Evolutionary conservation across 2,329 filamentous ascomycete species (phyloP).

Genomic region (Basipetospora chlamydospora): DNA sequence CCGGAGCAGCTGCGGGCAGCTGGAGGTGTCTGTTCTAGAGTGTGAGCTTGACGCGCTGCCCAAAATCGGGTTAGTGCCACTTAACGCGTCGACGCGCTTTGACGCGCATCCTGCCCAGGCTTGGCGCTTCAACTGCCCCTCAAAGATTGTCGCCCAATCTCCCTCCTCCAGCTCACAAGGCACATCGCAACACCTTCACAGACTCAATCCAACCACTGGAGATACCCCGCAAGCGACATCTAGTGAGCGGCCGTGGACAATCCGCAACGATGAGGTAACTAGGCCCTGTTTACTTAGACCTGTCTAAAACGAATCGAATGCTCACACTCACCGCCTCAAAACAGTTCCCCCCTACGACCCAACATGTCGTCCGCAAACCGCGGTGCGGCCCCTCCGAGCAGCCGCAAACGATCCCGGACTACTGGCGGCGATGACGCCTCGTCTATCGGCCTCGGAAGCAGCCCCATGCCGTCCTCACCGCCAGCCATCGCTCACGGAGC

Average conservation of each 20-base stretch:
- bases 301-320: too few species aligned
- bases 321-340: slow-evolving; percentile 1
- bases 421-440: slow-evolving; percentile 36
- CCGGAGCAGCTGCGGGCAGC: not conserved
- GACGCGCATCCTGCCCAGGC: slow-evolving; percentile 7
- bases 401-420: slow-evolving; percentile 40
- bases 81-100: slow-evolving; percentile 25
- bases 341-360: slow-evolving; percentile 67
- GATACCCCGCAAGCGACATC: slow-evolving; percentile 8
- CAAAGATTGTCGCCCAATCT: slow-evolving; percentile 3
- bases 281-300: slow-evolving; percentile 7
- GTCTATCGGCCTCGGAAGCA: slow-evolving; percentile 37
- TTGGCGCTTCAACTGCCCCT: slow-evolving; percentile 6
- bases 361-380: slow-evolving; percentile 76
- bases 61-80: slow-evolving; percentile 21
- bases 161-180: slow-evolving; percentile 1
- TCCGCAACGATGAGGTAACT: slow-evolving; percentile 2
- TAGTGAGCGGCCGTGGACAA: slow-evolving; percentile 1
- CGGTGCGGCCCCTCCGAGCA: slow-evolving; percentile 38
- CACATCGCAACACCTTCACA: not conserved
- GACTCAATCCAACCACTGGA: slow-evolving; percentile 6
- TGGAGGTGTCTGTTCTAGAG: not conserved
- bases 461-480: slow-evolving; percentile 52
- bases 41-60: slow-evolving; percentile 10
- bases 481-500: slow-evolving; percentile 51